Evolutionary conservation across 2,329 filamentous ascomycete species (phyloP).

Genomic region (Thielaviopsis ethacetica): DNA sequence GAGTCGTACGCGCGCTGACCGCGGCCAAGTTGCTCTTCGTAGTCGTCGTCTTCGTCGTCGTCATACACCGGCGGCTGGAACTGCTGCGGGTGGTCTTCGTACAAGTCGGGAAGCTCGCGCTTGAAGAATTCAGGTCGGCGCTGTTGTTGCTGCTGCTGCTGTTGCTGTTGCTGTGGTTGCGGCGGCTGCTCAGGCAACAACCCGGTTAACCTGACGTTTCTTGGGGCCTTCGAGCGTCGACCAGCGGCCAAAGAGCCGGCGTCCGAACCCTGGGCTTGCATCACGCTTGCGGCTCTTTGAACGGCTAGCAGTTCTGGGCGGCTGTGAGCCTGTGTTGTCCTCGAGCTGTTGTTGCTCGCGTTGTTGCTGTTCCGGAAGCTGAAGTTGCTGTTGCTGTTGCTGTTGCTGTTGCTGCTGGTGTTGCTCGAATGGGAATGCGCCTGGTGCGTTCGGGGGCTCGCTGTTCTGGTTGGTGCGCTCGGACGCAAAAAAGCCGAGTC

Average conservation of each 20-base stretch:
- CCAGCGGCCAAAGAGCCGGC: slow-evolving; percentile 3
- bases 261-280: not conserved
- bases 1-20: too few species aligned
- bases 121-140: too few species aligned
- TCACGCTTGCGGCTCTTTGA: not conserved
- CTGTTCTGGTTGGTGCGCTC: not conserved
- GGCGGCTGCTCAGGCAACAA: not conserved
- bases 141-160: too few species aligned
- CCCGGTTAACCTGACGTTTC: slow-evolving; percentile 6
- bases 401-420: not conserved
- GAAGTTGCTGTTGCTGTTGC: too few species aligned
- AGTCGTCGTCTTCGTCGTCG: not conserved
- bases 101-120: not conserved
- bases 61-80: not conserved
- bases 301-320: too few species aligned
- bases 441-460: not conserved
- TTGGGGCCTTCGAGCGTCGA: slow-evolving; percentile 6
- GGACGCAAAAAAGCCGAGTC: slow-evolving; percentile 2
- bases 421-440: not conserved
- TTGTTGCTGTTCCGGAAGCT: not conserved
- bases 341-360: not conserved
- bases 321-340: not conserved
- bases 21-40: not conserved
- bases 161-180: too few species aligned
- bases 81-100: not conserved